Conservation (phyloP, 495 filamentous ascomycete genomes). For the Daldinia loculata region DNA sequence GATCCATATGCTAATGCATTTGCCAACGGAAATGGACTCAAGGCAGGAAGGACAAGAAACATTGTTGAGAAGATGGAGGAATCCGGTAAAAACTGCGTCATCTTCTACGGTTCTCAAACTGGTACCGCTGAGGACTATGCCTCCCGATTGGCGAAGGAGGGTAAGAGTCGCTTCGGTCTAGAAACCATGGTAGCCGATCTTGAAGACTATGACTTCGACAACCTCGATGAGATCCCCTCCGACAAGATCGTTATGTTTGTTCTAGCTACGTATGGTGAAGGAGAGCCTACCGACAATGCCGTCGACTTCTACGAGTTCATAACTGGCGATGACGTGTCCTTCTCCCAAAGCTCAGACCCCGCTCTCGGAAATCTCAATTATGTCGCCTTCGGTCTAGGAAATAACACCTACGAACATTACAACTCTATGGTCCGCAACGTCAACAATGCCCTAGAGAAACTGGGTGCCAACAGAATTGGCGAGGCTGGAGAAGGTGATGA, state of each 20-base stretch:
- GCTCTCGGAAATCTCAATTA: slow-evolving; percentile 88
- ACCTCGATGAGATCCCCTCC: slow-evolving; percentile 84
- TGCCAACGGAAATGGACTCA: slow-evolving; percentile 72
- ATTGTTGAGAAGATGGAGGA: slow-evolving; percentile 97
- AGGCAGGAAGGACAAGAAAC: slow-evolving; percentile 88
- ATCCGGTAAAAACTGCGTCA: slow-evolving; percentile 93
- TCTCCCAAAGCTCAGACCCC: slow-evolving; percentile 80
- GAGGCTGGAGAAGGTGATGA: slow-evolving; percentile 95
- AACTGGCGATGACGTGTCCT: slow-evolving; percentile 77
- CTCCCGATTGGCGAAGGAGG: slow-evolving; percentile 96
- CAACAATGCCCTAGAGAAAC: slow-evolving; percentile 77
- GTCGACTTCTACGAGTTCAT: slow-evolving; percentile 99
- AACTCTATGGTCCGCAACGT: slow-evolving; percentile 97
- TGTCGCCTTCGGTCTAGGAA: slow-evolving; percentile 93
- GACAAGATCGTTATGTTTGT: slow-evolving; percentile 96
- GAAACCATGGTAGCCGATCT: slow-evolving; percentile 99
- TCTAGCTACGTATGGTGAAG: slow-evolving; percentile 96
- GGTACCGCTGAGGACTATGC: slow-evolving; percentile 99
- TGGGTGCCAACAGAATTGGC: slow-evolving; percentile 85
- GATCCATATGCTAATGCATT: slow-evolving; percentile 84
- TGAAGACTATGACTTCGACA: slow-evolving; percentile 98
- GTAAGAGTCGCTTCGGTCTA: slow-evolving; percentile 92
- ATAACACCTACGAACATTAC: slow-evolving; percentile 99
- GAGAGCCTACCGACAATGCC: slow-evolving; percentile 97
- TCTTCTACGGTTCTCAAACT: slow-evolving; percentile 98